Base-by-base conservation (phyloP, 371 early-diverging fungal species). In the Syncephalastrum contaminatum region DNA sequence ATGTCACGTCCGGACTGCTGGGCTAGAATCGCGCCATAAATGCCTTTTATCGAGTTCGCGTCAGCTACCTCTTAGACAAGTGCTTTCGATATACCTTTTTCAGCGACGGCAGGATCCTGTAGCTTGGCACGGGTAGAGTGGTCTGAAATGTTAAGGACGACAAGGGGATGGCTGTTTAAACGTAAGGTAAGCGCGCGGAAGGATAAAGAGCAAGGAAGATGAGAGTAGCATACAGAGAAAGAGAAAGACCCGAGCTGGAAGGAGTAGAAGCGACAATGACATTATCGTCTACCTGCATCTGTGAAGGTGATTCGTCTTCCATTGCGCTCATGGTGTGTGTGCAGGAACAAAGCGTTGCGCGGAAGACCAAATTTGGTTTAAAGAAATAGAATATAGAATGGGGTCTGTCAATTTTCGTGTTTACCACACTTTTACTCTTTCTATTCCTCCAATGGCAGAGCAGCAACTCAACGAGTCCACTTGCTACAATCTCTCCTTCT, bases 111-210 rank as follows among this genome's bases (percentile, higher is more conserved):
- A n/a, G 75, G 73, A 41, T 67, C 64, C 66, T 91, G 91, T 57
- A 88, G 62, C 52, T 79, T 80, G 13, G 75, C 77, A 25, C 93
- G 84, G 42, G 90, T 92, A 66, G 77, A 88, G 53, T 94, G 94
- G 64, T 94, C 94, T 10, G 92, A 91, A 46, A 92, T 86, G 57
- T 94, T 94, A 47, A 92, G 70, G 53, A 94, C 69, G 5, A 90
- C 91, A 53, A 94, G 79, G 2, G 94, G 92, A 76, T 94, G 94
- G 22, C 91, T 93, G 64, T 14, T 41, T 4, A 25, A 30, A 24
- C 25, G 25, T 25, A 25, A 25, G 30, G 39, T 19, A 51, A 36
- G 45, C 0, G 45, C 10, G 22, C 7, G 43, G 14, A 47, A 21
- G 18, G 16, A 15, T 36, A 22, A n/a, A 40, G 14, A 41, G 7